These are phyloP conservation scores for Colletotrichum sp. DNA, from an alignment of 2,329 filamentous ascomycete genomes.

Conservation along the genomic window DNA sequence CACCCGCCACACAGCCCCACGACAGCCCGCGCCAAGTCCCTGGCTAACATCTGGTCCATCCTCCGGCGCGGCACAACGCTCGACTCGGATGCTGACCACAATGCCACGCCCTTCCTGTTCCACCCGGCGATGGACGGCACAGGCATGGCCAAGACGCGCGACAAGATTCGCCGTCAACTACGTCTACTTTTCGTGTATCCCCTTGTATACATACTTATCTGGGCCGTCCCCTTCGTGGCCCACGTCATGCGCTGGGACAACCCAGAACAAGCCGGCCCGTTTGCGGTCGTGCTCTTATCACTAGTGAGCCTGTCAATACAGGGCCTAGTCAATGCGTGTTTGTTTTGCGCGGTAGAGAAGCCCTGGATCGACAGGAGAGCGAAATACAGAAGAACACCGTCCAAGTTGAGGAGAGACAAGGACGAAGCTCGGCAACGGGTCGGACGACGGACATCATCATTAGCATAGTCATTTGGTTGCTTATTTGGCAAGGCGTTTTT, in stretches of 20 bases:
- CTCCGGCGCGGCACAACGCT: constrained; percentile 22
- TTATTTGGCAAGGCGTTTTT: background rate
- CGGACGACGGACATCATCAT: constrained; percentile 8
- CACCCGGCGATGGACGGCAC: constrained; percentile 26
- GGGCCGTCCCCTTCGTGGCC: constrained; percentile 72
- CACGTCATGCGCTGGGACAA: constrained; percentile 65
- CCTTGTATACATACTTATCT: constrained; percentile 72
- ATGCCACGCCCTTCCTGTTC: constrained; percentile 10
- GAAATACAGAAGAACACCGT: constrained; percentile 1
- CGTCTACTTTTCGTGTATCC: constrained; percentile 80
- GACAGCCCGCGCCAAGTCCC: constrained; percentile 23
- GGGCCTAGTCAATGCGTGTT: constrained; percentile 69
- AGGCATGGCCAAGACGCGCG: constrained; percentile 44
- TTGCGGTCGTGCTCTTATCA: constrained; percentile 58
- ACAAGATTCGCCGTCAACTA: constrained; percentile 69
- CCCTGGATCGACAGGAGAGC: constrained; percentile 57
- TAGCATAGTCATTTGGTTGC: constrained; percentile 11
- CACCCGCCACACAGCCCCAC: constrained; percentile 11
- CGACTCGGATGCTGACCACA: constrained; percentile 17
- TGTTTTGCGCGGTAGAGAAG: constrained; percentile 74
- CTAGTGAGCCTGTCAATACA: constrained; percentile 67
- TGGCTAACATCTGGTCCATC: constrained; percentile 29
- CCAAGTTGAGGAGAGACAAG: constrained; percentile 7
- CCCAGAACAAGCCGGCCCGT: constrained; percentile 40
- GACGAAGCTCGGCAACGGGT: constrained; percentile 10